Evolutionary conservation across 1,284 basidiomycete genomes (phyloP).

Genomic region (Cronartium quercuum): DNA sequence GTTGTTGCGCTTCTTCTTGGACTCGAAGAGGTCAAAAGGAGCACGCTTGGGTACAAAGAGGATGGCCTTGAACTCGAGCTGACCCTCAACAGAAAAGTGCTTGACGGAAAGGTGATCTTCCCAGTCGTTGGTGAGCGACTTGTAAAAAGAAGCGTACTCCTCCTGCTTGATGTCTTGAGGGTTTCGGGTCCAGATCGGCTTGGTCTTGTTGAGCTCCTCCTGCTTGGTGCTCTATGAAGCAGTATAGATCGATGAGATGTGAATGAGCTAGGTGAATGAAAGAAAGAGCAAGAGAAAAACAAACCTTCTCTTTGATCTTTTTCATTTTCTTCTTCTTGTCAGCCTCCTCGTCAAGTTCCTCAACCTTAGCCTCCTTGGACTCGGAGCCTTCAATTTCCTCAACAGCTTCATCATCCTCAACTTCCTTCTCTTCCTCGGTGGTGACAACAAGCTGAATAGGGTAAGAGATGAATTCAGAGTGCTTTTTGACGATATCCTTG

Average conservation of each 20-base stretch:
- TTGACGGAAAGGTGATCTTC: conserved; percentile 98
- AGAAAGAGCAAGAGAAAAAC: background rate
- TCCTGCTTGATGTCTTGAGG: conserved; percentile 81
- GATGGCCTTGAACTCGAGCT: conserved; percentile 99
- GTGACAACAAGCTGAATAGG: conserved; percentile 97
- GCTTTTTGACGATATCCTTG: conserved; percentile 99
- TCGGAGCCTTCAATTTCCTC: conserved; percentile 62
- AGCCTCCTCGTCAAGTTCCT: conserved; percentile 73
- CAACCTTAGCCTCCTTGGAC: conserved; percentile 61
- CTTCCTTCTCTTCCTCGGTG: conserved; percentile 83
- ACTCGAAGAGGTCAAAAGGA: conserved; percentile 98
- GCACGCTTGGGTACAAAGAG: conserved; percentile 94
- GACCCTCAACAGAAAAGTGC: conserved; percentile 99
- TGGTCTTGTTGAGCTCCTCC: conserved; percentile 99
- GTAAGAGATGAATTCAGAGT: conserved; percentile 99
- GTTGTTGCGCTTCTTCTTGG: conserved; percentile 99
- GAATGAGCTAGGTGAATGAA: background rate
- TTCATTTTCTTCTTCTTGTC: conserved; percentile 94
- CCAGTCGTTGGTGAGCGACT: conserved; percentile 99
- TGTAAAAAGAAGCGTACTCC: conserved; percentile 97
- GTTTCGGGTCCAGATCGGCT: conserved; percentile 99
- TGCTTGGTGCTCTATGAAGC: conserved; percentile 66
- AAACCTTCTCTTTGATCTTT: conserved; percentile 72
- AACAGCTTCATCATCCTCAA: conserved; percentile 47
- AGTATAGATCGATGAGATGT: conserved; percentile 14